Base-by-base conservation (phyloP, 352 stramenopile species). In the Phytophthora agathidicida region DNA sequence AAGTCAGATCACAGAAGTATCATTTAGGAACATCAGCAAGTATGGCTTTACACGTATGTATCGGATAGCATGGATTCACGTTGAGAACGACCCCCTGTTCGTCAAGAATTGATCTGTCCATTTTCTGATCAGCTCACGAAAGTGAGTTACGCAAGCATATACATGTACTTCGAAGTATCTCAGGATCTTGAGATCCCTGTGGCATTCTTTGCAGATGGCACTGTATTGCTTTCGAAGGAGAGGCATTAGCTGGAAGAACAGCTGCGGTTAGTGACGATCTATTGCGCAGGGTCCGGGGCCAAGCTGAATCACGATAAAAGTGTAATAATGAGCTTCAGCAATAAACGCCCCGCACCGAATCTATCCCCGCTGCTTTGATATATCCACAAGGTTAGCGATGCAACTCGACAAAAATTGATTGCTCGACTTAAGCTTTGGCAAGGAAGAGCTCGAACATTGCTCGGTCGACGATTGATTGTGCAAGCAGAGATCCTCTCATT, bases 181-280 rank as follows among this genome's bases (percentile, higher is more conserved):
- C n/a, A n/a, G n/a, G n/a, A n/a, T n/a, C n/a, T n/a, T n/a, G n/a
- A n/a, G n/a, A n/a, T 23, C 22, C 28, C 50, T 6, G 24, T 23
- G 2, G 45, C 16, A 3, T 50, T 51, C 22, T 51, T 46, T 24
- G 50, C 38, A 16, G 38, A 50, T 38, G 50, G 51, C 44, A 50
- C 37, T 30, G 13, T 37, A 11, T 10, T 35, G 17, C 38, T 59
- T 23, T 50, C 42, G 7, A n/a, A 26, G 17, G 42, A 16, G 5
- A 30, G 31, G 0, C 6, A 3, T 1, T 22, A 41, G 11, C 27
- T 57, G 8, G 10, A 47, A 9, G 20, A 6, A 13, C 36, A 57
- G 2, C 26, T 57, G 5, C 8, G 16, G 11, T 1, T 39, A 5
- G 35, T 46, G 2, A 3, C 28, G 1, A 9, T 23, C 1, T 42